Evolutionary conservation across 2,329 filamentous ascomycete species (phyloP).

Genomic region (Neurospora sp.): DNA sequence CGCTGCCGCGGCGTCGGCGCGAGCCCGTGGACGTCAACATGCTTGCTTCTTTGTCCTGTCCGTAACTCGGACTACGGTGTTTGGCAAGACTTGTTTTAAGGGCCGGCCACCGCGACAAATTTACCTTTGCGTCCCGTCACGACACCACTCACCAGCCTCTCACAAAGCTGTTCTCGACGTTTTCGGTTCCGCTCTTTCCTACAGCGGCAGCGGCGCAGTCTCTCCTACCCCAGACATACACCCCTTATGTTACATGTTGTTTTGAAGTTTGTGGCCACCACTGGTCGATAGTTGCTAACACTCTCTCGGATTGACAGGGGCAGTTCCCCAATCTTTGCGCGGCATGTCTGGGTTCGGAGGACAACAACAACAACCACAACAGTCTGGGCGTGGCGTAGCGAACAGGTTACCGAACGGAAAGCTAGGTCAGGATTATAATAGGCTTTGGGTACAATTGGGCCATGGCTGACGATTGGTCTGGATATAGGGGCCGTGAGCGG

Average conservation of each 20-base stretch:
- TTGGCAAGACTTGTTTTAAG: background rate
- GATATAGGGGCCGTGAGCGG: slow-evolving; percentile 33
- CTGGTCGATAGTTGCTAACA: slow-evolving; percentile 24
- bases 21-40: background rate
- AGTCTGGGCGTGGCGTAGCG: slow-evolving; percentile 42
- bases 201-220: background rate
- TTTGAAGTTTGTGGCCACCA: background rate
- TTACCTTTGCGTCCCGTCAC: background rate
- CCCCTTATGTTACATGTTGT: background rate
- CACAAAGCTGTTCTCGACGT: background rate
- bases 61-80: background rate
- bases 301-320: slow-evolving; percentile 30
- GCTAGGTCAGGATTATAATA: slow-evolving; percentile 38
- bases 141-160: background rate
- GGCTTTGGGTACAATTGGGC: background rate
- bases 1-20: background rate
- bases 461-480: slow-evolving; percentile 9
- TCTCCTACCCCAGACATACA: background rate
- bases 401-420: slow-evolving; percentile 56
- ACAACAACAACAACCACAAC: slow-evolving; percentile 51
- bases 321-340: slow-evolving; percentile 51
- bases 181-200: background rate
- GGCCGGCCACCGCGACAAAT: background rate
- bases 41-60: background rate
- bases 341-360: slow-evolving; percentile 51